These are phyloP conservation scores for Clathrospora elynae DNA, from an alignment of 2,329 filamentous ascomycete species.

Conservation along the genomic window DNA sequence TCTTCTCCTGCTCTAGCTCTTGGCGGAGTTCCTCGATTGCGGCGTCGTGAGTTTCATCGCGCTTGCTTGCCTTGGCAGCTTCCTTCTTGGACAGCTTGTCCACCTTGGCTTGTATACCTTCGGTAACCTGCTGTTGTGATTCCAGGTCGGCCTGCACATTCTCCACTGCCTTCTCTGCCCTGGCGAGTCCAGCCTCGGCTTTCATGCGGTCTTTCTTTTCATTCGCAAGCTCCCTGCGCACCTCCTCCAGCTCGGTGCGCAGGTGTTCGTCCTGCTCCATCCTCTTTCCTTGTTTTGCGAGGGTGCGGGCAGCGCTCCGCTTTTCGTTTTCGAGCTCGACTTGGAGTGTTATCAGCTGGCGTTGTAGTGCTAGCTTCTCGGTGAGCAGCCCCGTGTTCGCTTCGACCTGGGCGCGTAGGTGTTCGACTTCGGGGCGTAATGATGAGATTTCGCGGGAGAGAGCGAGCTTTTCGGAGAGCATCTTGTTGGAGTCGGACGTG, in stretches of 20 bases:
- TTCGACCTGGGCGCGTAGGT: conserved; percentile 62
- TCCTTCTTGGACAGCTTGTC: conserved; percentile 44
- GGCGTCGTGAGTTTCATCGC: conserved; percentile 39
- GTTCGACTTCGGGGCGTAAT: conserved; percentile 66
- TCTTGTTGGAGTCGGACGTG: conserved; percentile 70
- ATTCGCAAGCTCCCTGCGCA: conserved; percentile 53
- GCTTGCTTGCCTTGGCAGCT: conserved; percentile 42
- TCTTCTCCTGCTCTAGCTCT: conserved; percentile 53
- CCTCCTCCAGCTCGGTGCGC: conserved; percentile 51
- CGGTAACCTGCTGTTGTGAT: conserved; percentile 35
- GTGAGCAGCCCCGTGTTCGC: conserved; percentile 71
- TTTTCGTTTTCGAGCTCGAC: conserved; percentile 84
- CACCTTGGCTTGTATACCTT: conserved; percentile 40
- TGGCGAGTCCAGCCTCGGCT: conserved; percentile 45
- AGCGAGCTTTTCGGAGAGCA: conserved; percentile 68
- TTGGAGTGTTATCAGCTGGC: conserved; percentile 76
- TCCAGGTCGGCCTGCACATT: conserved; percentile 42
- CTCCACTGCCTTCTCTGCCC: conserved; percentile 44
- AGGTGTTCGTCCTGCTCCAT: conserved; percentile 57
- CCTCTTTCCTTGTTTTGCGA: conserved; percentile 55
- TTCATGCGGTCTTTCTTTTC: conserved; percentile 54
- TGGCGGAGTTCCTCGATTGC: conserved; percentile 40
- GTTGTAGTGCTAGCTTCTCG: conserved; percentile 80
- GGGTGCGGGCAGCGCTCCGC: conserved; percentile 65
- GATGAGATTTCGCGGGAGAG: conserved; percentile 64